Evolutionary conservation across 129 eudicot species (phyloP).

Genomic region (Heracleum sosnowskyi): DNA sequence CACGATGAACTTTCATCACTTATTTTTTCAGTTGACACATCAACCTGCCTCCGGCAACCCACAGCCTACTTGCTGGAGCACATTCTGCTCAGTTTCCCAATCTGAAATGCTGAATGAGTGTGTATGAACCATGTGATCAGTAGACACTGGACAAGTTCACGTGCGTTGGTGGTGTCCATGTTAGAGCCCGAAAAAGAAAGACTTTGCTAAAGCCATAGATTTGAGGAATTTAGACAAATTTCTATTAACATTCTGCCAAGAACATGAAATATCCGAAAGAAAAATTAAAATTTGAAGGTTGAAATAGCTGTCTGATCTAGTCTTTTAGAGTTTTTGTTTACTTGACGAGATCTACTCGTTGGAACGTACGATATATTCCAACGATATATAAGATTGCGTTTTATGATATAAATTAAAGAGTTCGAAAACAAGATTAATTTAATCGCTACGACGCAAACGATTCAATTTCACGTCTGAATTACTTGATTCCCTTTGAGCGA

Average conservation of each 20-base stretch:
- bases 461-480: too few relatives aligned
- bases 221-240: neutral
- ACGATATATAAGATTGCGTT: too few relatives aligned
- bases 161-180: neutral
- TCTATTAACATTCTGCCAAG: neutral
- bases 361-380: too few relatives aligned
- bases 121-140: slow-evolving; percentile 4
- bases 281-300: neutral
- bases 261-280: neutral
- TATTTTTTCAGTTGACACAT: neutral
- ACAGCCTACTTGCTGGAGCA: slow-evolving; percentile 5
- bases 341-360: neutral
- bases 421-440: too few relatives aligned
- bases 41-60: neutral
- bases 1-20: slow-evolving; percentile 5
- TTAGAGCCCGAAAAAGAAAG: slow-evolving; percentile 6
- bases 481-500: too few relatives aligned
- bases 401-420: too few relatives aligned
- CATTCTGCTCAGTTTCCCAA: slow-evolving; percentile 6
- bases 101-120: neutral
- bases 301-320: neutral
- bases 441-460: too few relatives aligned
- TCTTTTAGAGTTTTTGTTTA: neutral
- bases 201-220: slow-evolving; percentile 3
- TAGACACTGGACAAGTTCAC: slow-evolving; percentile 15